A percentile compares a stretch with the other conserved stretches of the same genome.
Evolutionary conservation across 2,329 filamentous ascomycete genomes (phyloP).

Genomic region (Botrytis fragariae): DNA sequence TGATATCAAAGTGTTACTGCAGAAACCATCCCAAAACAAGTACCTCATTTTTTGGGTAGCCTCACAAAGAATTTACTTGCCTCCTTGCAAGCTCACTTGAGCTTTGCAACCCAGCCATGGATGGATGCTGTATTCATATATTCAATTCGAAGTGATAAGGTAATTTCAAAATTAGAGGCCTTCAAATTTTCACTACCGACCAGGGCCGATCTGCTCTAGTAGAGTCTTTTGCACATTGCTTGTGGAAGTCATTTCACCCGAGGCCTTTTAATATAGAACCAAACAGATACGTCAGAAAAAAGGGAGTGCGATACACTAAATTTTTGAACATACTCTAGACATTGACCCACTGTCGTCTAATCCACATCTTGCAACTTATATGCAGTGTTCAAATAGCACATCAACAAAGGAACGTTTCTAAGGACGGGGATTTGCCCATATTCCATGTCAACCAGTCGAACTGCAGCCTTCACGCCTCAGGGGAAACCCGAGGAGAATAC

Average conservation of each 20-base stretch:
- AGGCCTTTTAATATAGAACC: not conserved
- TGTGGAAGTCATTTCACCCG: not conserved
- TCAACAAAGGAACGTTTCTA: not conserved
- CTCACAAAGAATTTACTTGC: not conserved
- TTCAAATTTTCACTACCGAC: not conserved
- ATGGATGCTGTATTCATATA: not conserved
- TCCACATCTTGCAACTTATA: not conserved
- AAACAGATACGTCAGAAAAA: not conserved
- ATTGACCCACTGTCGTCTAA: not conserved
- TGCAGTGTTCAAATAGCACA: not conserved
- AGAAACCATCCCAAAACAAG: not conserved
- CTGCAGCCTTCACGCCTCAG: not conserved
- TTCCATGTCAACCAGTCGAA: not conserved
- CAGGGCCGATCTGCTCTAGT: not conserved
- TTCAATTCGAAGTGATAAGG: not conserved
- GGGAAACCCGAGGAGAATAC: not conserved
- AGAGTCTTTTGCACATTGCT: not conserved
- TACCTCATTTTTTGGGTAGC: no score
- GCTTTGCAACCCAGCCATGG: not conserved
- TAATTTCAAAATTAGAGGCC: not conserved
- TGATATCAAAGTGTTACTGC: not conserved
- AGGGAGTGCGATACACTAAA: not conserved
- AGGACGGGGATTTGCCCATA: not conserved
- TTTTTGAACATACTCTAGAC: not conserved
- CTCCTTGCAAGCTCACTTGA: not conserved